phyloP scores from a whole-genome alignment of 306 rosid genomes.

The Notholithocarpus densiflorus region DNA sequence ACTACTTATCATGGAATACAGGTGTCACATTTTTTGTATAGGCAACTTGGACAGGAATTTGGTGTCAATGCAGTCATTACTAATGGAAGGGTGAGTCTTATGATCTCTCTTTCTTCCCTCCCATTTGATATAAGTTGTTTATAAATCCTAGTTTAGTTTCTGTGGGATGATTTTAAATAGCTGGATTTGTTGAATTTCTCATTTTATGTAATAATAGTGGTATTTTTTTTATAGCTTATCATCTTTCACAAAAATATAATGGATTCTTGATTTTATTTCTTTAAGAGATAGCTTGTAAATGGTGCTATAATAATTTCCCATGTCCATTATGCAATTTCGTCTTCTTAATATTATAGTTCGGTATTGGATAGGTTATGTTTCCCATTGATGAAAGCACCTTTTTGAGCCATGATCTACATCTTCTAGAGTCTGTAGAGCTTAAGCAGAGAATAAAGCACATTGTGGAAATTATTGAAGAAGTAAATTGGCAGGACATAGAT shows the following conservation, averaged over 20 bases:
- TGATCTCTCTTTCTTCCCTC: neutral
- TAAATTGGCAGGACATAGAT: slow-evolving; percentile 74
- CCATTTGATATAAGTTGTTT: neutral
- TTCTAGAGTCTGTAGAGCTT: slow-evolving; percentile 83
- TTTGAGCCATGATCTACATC: slow-evolving; percentile 89
- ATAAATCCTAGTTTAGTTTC: neutral
- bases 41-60: slow-evolving; percentile 63
- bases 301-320: neutral
- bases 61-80: slow-evolving; percentile 77
- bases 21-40: slow-evolving; percentile 58
- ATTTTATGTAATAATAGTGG: neutral
- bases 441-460: slow-evolving; percentile 85
- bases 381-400: slow-evolving; percentile 54
- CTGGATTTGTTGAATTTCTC: neutral
- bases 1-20: slow-evolving; percentile 24
- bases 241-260: too few relatives aligned
- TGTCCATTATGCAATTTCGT: slow-evolving; percentile 3
- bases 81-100: slow-evolving; percentile 87
- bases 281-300: too few relatives aligned
- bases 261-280: too few relatives aligned
- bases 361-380: slow-evolving; percentile 49
- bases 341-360: slow-evolving; percentile 24
- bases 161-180: too few relatives aligned
- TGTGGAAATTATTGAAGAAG: slow-evolving; percentile 77
- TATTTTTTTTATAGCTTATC: too few relatives aligned